Evolutionary conservation across 2,329 filamentous ascomycete genomes (phyloP), one percentile per base, ranked within the genome.

Genomic region (Claviceps citrina): DNA sequence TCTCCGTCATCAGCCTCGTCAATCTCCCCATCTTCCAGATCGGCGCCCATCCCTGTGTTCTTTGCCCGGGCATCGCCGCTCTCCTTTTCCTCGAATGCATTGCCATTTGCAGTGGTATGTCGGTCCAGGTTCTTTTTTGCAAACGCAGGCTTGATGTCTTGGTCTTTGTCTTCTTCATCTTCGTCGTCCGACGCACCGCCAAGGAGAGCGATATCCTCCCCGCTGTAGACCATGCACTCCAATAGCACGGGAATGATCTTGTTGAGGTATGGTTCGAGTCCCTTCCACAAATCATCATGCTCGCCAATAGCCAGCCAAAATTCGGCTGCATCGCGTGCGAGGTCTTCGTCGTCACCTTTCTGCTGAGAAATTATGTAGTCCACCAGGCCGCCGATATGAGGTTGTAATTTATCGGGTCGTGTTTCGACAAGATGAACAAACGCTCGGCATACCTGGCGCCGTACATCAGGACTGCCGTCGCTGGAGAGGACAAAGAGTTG

Each of bases 241-340:
- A 98, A 71, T 38, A 98, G 66, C 1, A 95, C 82, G 0, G 91
- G 91, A 24, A 98, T 81, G 47, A 96, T 89, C 57, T 83, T 84
- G 48, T 73, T 62, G 41, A 96, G 73, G 54, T 84, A 84, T 0
- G 86, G 86, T 7, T 72, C 77, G 34, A 98, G 67, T 1, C 76
- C 72, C 48, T 77, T 71, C 65, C 84, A 85, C 39, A 96, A 65
- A 43, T 81, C 74, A 31, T 83, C 74, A 55, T 94, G 84, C 57
- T 95, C 91, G 44, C 86, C 87, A 16, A 93, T 79, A 30, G 85
- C 85, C 33, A 98, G 74, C 86, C 93, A 98, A 56, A 98, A 98
- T 59, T 98, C 91, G 5, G 91, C 86, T 7, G 91, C 91, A 57
- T 98, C 91, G 48, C 93, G 78, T 28, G 89, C 86, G 43, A 98